Percentiles rank a stretch among this genome's conserved stretches.
Conservation (phyloP, 2,329 filamentous ascomycete genomes). For the Trichoderma breve region DNA sequence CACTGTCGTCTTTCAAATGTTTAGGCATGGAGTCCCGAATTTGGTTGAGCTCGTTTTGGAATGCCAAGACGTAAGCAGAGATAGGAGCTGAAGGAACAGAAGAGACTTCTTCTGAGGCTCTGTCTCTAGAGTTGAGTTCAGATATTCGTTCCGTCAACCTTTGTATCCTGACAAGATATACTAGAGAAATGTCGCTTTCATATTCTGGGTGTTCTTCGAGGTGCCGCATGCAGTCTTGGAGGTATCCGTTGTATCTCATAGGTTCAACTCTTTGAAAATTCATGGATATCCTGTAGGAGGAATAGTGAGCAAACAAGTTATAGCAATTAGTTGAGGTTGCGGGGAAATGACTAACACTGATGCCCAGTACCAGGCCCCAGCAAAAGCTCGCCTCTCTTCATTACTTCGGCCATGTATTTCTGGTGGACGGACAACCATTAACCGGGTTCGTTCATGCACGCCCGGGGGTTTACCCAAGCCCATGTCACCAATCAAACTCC, state of each 20-base stretch:
- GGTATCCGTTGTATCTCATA: constrained; percentile 51
- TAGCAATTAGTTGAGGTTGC: not conserved
- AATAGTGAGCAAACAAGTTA: not conserved
- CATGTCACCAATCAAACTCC: constrained; percentile 47
- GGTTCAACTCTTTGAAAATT: constrained; percentile 47
- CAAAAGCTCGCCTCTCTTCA: constrained; percentile 51
- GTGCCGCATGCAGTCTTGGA: constrained; percentile 49
- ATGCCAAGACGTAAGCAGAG: constrained; percentile 46
- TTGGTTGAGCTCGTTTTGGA: constrained; percentile 46
- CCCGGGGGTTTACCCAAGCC: constrained; percentile 44
- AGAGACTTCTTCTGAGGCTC: constrained; percentile 34
- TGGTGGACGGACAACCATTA: constrained; percentile 43
- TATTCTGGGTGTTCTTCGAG: constrained; percentile 45
- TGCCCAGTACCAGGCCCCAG: constrained; percentile 54
- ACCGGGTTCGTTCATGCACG: constrained; percentile 41
- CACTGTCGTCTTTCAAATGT: constrained; percentile 39
- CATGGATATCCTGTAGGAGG: constrained; percentile 37
- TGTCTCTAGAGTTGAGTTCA: constrained; percentile 39
- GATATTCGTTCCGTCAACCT: constrained; percentile 51
- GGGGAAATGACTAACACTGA: constrained; percentile 44
- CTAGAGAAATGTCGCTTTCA: constrained; percentile 46
- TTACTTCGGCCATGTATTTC: constrained; percentile 42
- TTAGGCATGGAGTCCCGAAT: constrained; percentile 38
- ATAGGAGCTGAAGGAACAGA: constrained; percentile 41
- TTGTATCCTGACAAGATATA: constrained; percentile 49